Conservation (phyloP, 139 green algal species). For the Microglena sp. region DNA sequence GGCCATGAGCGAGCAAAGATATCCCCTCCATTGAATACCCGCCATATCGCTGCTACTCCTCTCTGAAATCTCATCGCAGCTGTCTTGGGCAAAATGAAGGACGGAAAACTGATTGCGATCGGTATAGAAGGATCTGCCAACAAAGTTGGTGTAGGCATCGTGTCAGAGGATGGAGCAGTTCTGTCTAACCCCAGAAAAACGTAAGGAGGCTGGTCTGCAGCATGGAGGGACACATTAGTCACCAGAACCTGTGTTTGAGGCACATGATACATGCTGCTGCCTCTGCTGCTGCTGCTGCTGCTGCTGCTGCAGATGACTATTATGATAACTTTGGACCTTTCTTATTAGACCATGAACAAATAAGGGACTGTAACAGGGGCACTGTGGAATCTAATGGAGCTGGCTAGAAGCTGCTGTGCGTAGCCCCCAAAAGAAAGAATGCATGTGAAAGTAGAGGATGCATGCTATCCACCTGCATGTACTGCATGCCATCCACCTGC, state of each 20-base stretch:
- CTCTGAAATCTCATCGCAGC: no score
- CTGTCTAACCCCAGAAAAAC: conserved; percentile 74
- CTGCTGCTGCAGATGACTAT: not conserved
- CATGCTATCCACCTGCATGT: not conserved
- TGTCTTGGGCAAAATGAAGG: no score
- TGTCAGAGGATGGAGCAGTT: conserved; percentile 59
- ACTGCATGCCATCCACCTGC: not conserved
- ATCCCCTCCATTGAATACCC: no score
- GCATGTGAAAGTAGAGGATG: no score
- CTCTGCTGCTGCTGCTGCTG: not conserved
- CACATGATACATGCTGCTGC: not conserved
- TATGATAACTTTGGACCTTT: not conserved
- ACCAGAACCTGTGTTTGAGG: not conserved
- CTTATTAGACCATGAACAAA: not conserved
- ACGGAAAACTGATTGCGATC: conserved; percentile 25
- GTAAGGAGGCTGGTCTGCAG: conserved; percentile 36
- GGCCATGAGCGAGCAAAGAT: no score
- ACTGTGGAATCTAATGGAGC: no score
- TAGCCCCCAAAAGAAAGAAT: no score
- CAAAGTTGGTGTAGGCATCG: conserved; percentile 83
- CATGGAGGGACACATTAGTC: no score
- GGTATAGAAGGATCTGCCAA: conserved; percentile 86
- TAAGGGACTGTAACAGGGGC: not conserved
- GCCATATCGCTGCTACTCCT: no score
- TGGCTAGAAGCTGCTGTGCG: no score